Base-by-base conservation (phyloP, 352 stramenopile species). In the Globisporangium nodosum region DNA sequence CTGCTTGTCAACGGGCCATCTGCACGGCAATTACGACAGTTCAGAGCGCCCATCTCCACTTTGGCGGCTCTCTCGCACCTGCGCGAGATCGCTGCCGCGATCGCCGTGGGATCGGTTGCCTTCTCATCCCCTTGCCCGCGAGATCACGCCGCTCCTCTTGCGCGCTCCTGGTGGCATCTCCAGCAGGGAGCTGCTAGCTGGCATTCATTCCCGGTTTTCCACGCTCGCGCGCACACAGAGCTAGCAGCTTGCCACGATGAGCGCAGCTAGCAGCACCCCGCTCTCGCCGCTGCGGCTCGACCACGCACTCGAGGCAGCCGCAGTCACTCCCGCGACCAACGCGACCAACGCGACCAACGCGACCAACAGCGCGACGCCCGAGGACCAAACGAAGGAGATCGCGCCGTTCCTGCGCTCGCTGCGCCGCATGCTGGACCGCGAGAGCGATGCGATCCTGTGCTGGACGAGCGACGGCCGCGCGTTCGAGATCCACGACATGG, bases 401-500 rank as follows among this genome's bases (percentile, higher is more conserved):
- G 78, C 78, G 51, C 78, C 78, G 48, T 88, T 88, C 53, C 66
- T 88, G 18, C 63, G 66, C 27, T 84, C 75, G 45, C 63, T 88
- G 48, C 76, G 78, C 24, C 49, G 48, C 43, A 88, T 88, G 74
- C 63, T 88, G 0, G 74, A 88, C 58, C 63, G 64, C 13, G 78
- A 88, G 62, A 85, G 56, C 39, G 63, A 77, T 33, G 55, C 60
- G 27, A 74, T 87, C 35, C 47, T 88, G 58, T 66, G 78, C 21
- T 88, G 76, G 78, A 86, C 75, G 20, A 16, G 54, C 30, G 76
- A 91, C 55, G 76, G 73, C 48, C 65, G 61, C 35, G 71, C 75
- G 16, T 89, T 90, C 43, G 75, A 89, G 54, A 90, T 90, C 59
- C 69, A 82, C 64, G 78, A 92, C 73, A 81, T 88, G 73, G 58